A percentile compares a stretch with the other conserved stretches of the same genome.
Evolutionary conservation across 345 rosid species (phyloP).

Genomic region (Arabidopsis arenosa): DNA sequence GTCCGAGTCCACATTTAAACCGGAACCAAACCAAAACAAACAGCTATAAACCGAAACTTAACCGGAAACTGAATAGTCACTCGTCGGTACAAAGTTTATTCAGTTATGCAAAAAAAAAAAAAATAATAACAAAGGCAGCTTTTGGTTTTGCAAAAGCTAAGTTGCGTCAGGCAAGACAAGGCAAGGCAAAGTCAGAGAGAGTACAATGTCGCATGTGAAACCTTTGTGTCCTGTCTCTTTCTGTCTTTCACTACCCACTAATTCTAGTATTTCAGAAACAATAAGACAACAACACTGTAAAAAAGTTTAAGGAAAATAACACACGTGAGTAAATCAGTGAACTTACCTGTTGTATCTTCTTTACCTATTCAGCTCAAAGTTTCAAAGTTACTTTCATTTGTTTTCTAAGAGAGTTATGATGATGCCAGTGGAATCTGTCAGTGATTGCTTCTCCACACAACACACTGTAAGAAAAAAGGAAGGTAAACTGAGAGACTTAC

Average conservation of each 20-base stretch:
- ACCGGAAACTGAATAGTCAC: no score
- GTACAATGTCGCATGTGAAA: slow-evolving; percentile 45
- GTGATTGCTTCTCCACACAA: slow-evolving; percentile 11
- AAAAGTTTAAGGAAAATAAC: not conserved
- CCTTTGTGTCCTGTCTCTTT: slow-evolving; percentile 45
- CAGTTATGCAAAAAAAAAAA: slow-evolving; percentile 14
- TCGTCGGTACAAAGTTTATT: slow-evolving; percentile 25
- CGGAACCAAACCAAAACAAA: not conserved
- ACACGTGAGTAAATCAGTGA: slow-evolving; percentile 21
- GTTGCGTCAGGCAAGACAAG: slow-evolving; percentile 22
- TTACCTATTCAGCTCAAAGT: slow-evolving; percentile 18
- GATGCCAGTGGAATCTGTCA: slow-evolving; percentile 8
- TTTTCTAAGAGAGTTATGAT: slow-evolving; percentile 9
- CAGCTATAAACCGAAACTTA: not conserved
- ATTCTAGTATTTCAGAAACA: slow-evolving; percentile 34
- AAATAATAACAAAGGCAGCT: slow-evolving; percentile 31
- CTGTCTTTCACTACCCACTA: slow-evolving; percentile 46
- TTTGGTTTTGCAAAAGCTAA: slow-evolving; percentile 34
- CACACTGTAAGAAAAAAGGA: not conserved
- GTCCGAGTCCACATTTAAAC: not conserved
- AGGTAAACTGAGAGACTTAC: not conserved
- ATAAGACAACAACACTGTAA: slow-evolving; percentile 19
- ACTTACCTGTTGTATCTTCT: not conserved
- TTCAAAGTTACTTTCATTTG: slow-evolving; percentile 33
- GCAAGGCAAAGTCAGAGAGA: slow-evolving; percentile 27